Percentiles rank a stretch among this genome's conserved stretches.
Conservation (phyloP, 1,284 basidiomycete species). For the Dichomitus squalens region DNA sequence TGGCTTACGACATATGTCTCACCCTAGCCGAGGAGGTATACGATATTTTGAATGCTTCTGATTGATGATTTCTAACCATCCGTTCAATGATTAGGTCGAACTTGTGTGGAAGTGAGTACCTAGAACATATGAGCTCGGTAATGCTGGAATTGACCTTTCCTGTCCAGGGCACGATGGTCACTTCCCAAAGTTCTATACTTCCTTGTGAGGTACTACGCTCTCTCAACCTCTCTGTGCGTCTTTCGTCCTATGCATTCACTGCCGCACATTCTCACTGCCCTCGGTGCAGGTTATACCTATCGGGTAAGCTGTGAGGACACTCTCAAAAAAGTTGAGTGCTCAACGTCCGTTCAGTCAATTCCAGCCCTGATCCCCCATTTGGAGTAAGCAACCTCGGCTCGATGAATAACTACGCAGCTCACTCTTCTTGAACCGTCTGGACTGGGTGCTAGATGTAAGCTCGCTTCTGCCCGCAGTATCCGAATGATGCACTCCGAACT, state of each 20-base stretch:
- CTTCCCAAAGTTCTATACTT: constrained; percentile 8
- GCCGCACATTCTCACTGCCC: neutral
- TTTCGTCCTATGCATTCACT: too few relatives aligned
- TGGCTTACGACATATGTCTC: neutral
- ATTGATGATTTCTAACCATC: neutral
- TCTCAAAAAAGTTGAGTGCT: neutral
- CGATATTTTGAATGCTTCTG: neutral
- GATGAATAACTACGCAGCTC: neutral
- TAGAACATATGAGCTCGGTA: neutral
- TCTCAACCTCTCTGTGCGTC: constrained; percentile 4
- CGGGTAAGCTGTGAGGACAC: neutral
- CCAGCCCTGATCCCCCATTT: neutral
- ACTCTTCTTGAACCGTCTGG: neutral
- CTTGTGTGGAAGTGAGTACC: neutral
- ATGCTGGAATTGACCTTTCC: neutral
- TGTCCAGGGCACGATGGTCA: constrained; percentile 1
- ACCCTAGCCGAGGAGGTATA: neutral
- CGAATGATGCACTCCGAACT: too few relatives aligned
- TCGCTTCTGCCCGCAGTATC: neutral
- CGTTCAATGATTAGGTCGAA: neutral
- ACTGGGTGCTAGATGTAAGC: neutral
- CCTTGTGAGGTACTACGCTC: constrained; percentile 7
- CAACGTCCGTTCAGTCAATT: neutral
- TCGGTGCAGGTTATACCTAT: neutral
- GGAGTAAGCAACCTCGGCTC: neutral